Evolutionary conservation across 495 filamentous ascomycete genomes (phyloP).

Genomic region (Aspergillus carlsbadensis): DNA sequence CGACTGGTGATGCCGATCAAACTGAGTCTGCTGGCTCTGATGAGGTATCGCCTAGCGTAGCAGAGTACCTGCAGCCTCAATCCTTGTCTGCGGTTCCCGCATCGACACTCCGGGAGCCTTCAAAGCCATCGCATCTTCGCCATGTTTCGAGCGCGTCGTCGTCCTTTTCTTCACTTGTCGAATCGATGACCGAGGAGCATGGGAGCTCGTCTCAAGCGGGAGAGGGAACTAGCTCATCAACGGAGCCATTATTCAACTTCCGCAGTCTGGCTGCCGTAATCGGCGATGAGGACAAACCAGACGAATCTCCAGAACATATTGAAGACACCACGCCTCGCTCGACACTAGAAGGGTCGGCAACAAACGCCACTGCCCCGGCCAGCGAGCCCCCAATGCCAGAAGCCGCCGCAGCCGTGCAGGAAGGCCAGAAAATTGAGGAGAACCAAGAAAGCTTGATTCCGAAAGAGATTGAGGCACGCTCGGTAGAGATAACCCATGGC

Average conservation of each 20-base stretch:
- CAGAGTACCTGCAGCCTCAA: neutral
- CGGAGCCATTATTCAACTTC: conserved; percentile 89
- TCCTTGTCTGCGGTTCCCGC: conserved; percentile 17
- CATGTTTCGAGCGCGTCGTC: conserved; percentile 84
- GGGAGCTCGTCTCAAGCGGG: conserved; percentile 18
- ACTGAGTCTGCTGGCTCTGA: neutral
- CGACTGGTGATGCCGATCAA: neutral
- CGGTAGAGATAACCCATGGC: conserved; percentile 34
- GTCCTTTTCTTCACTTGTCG: conserved; percentile 69
- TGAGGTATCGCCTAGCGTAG: neutral
- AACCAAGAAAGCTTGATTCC: conserved; percentile 20
- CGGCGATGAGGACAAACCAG: conserved; percentile 59
- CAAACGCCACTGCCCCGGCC: conserved; percentile 21
- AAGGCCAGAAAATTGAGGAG: conserved; percentile 15
- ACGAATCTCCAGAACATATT: conserved; percentile 45
- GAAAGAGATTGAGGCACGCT: conserved; percentile 42
- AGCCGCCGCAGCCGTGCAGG: conserved; percentile 6
- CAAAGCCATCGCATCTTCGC: conserved; percentile 65
- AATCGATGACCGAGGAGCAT: conserved; percentile 56
- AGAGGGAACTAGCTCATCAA: conserved; percentile 52
- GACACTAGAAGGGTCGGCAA: conserved; percentile 26
- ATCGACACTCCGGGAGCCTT: conserved; percentile 33
- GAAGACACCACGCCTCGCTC: conserved; percentile 27
- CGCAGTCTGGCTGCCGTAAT: conserved; percentile 84
- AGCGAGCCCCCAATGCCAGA: conserved; percentile 17